These are phyloP conservation scores for Leptodermis oblonga DNA, from an alignment of 257 asterid species.

Conservation along the genomic window DNA sequence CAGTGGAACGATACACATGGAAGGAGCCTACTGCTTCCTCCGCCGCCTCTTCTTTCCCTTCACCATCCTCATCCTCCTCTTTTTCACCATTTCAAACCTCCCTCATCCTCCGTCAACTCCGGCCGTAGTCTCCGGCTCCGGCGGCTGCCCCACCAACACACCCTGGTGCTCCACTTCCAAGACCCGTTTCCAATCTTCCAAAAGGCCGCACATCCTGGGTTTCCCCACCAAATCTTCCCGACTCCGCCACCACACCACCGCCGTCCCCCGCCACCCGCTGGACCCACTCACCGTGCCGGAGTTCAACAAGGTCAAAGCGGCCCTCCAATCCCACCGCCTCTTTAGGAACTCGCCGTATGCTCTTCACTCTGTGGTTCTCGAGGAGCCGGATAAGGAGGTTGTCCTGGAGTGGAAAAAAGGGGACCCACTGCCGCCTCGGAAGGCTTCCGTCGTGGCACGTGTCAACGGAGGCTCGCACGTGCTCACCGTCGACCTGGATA, in stretches of 20 bases:
- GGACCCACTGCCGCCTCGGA: conserved; percentile 50
- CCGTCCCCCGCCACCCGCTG: conserved; percentile 77
- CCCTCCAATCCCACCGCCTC: conserved; percentile 26
- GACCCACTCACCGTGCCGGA: conserved; percentile 80
- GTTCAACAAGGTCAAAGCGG: conserved; percentile 34
- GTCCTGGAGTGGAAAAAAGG: conserved; percentile 67
- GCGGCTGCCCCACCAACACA: conserved; percentile 43
- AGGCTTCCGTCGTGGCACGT: conserved; percentile 84
- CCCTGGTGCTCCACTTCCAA: conserved; percentile 58
- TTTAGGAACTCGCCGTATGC: conserved; percentile 47
- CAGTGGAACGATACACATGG: conserved; percentile 33
- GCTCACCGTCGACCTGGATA: conserved; percentile 53
- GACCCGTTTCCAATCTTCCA: conserved; percentile 40
- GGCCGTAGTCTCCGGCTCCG: conserved; percentile 7
- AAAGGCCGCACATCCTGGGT: conserved; percentile 14
- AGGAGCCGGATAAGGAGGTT: conserved; percentile 61
- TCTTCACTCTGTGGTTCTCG: conserved; percentile 69
- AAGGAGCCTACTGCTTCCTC: conserved; percentile 34
- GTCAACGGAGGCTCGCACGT: conserved; percentile 42
- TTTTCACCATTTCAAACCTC: conserved; percentile 48
- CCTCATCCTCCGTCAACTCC: conserved; percentile 42
- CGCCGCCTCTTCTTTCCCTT: conserved; percentile 41
- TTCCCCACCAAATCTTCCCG: conserved; percentile 22
- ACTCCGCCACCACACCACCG: conserved; percentile 47
- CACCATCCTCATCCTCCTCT: conserved; percentile 36